Base-by-base conservation (phyloP, 2,329 filamentous ascomycete species). In the Trichoderma pleuroti region DNA sequence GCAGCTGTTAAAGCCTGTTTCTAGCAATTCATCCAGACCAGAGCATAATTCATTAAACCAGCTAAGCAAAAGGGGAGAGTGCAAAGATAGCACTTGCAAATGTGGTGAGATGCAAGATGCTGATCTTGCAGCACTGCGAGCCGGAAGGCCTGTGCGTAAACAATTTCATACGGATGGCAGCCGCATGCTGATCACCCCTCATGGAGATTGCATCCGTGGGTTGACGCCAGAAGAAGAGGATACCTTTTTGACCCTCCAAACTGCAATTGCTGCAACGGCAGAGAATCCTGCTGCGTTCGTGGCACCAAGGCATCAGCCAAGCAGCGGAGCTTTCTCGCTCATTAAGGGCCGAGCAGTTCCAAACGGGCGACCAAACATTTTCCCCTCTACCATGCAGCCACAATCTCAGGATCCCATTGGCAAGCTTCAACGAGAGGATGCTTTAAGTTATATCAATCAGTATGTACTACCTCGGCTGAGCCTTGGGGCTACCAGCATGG, bases 181-280 rank as follows among this genome's bases (percentile, higher is more conserved):
- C 78, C 86, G 91, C 30, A 89, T 92, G 73, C 86, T 94, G 74
- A 88, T 94, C 66, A 94, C 92, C 0, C 91, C 92, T 0, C 90
- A 91, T 72, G 92, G 92, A 12, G 90, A 93, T 73, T 92, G 91
- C 77, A 84, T 95, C n/a, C 89, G 91, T 73, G 91, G 92, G 71
- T 81, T 96, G 68, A 89, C 86, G 1, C 81, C 86, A 5, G 88
- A 91, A 54, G 90, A 94, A 73, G 92, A 94, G 76, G 84, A 90
- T 39, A 86, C 86, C 5, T 94, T 92, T 74, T 82, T 95, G 12
- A 84, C 88, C 64, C 85, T 95, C 6, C 93, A 95, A 78, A 82
- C 85, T 61, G 81, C 82, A 8, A 81, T 93, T 57, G 85, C 86
- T 3, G 77, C 79, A 10, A 81, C 82, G 46, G 84, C 85, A 16